Evolutionary conservation across 305 asterid species (phyloP), one percentile per base, ranked within the genome.

Genomic region (Fraxinus ornus): DNA sequence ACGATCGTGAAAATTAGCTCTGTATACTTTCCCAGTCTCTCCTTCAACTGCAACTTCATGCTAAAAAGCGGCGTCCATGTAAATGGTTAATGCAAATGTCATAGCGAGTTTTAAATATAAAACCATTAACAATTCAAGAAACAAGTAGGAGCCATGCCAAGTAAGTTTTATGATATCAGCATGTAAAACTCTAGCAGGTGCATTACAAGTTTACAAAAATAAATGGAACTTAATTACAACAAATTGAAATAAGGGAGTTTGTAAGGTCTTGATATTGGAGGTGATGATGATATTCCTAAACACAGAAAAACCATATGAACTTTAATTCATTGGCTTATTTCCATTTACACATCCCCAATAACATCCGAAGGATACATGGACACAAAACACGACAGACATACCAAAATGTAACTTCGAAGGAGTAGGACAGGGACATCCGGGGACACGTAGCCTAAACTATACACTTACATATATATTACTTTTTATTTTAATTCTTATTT

Each of bases 1-100:
- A 78, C 97, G 99, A 80, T 95, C 98, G 80, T 80, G 97, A 81
- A 95, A 95, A 87, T 90, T 90, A 79, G 99, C 98, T 84, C 94
- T 87, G 84, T 75, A 95, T 44, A 94, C 90, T 89, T 95, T 94
- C 79, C 99, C 99, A 13, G 99, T 95, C 88, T 95, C 99, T 33
- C 99, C 99, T 90, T 95, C 99, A 13, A 52, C 75, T 3, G 98
- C 98, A 85, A 94, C 91, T 83, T 95, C 98, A 75, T 80, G 86
- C 99, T 94, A 84, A 82, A 76, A 88, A 85, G 17, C 19, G 79
- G 73, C 41, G 52, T 44, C 19, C 57, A 13, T 47, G 57, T 12
- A 47, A 47, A 47, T 47, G 19, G 57, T 47, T 47, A 47, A 44
- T 44, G n/a, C 64, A 52, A 17, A 52, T 52, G 19, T 13, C 5